phyloP scores from a whole-genome alignment of 2,329 filamentous ascomycete species.

The Aspergillus neotritici region DNA sequence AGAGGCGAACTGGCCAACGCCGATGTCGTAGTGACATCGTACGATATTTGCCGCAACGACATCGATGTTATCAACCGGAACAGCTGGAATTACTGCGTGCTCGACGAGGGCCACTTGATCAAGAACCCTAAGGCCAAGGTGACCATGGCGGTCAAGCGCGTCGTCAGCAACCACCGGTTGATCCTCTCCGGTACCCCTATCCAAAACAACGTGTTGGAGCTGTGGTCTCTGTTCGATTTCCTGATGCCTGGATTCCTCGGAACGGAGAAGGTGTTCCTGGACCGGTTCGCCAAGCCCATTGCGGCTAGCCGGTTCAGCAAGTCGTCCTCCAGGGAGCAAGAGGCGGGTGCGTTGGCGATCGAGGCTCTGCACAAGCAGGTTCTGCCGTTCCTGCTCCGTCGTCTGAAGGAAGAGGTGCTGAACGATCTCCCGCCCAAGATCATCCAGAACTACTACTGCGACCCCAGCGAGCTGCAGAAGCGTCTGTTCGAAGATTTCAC shows the following conservation, averaged over 20 bases:
- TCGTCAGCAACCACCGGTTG: conserved; percentile 86
- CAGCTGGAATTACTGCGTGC: conserved; percentile 94
- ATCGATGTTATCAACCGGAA: conserved; percentile 75
- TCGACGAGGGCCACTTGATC: conserved; percentile 96
- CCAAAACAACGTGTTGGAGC: conserved; percentile 92
- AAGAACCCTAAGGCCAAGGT: conserved; percentile 99
- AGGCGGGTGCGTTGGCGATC: conserved; percentile 90
- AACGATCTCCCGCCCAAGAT: conserved; percentile 97
- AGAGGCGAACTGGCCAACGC: conserved; percentile 65
- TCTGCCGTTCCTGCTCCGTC: conserved; percentile 87
- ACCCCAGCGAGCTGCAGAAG: conserved; percentile 88
- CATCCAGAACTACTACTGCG: conserved; percentile 98
- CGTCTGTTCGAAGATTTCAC: conserved; percentile 95
- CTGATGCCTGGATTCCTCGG: conserved; percentile 98
- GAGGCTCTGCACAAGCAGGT: conserved; percentile 99
- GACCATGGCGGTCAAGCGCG: conserved; percentile 81
- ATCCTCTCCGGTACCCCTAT: conserved; percentile 97
- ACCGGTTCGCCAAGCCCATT: conserved; percentile 91
- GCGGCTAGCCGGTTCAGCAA: conserved; percentile 92
- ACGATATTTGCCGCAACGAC: conserved; percentile 96
- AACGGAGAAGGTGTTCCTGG: conserved; percentile 92
- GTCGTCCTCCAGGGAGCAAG: conserved; percentile 96
- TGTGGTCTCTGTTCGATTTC: conserved; percentile 98
- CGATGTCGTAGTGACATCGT: conserved; percentile 94
- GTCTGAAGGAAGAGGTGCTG: conserved; percentile 94